Conservation (phyloP, 1,284 basidiomycete species). For the Puccinia triticina region DNA sequence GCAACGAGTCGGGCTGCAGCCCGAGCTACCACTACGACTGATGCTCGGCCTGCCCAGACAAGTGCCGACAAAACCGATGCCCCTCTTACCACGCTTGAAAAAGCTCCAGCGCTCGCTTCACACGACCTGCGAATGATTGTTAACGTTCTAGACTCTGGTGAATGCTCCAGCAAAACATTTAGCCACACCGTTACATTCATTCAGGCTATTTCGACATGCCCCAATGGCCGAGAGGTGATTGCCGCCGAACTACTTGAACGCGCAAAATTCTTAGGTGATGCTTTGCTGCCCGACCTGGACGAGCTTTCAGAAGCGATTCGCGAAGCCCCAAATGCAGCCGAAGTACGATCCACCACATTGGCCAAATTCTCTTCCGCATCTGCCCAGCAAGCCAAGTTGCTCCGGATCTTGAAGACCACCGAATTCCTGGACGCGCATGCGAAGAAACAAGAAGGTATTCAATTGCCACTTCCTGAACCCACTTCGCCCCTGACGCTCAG, state of each 20-base stretch:
- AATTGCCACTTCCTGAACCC: constrained; percentile 37
- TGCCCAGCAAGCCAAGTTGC: constrained; percentile 86
- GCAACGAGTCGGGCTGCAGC: constrained; percentile 23
- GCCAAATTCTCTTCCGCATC: constrained; percentile 87
- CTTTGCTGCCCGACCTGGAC: constrained; percentile 73
- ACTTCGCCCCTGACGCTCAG: constrained; percentile 54
- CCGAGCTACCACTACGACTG: constrained; percentile 25
- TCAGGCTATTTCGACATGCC: constrained; percentile 81
- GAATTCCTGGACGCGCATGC: constrained; percentile 84
- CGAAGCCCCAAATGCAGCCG: constrained; percentile 64
- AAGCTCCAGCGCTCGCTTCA: constrained; percentile 79
- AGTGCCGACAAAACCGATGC: constrained; percentile 49
- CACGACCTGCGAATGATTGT: constrained; percentile 81
- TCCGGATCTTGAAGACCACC: constrained; percentile 89
- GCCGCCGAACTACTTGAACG: constrained; percentile 80
- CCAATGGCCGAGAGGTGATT: constrained; percentile 81
- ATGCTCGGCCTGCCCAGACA: constrained; percentile 11
- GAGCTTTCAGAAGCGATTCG: constrained; percentile 72
- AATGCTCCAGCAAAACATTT: constrained; percentile 93
- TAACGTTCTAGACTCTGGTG: constrained; percentile 88
- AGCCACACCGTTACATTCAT: constrained; percentile 84
- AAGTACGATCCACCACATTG: constrained; percentile 59
- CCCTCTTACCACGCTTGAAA: constrained; percentile 59
- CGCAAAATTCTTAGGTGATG: constrained; percentile 80
- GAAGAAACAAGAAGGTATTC: constrained; percentile 63